Base-by-base conservation (phyloP, 2,329 filamentous ascomycete species). In the Fonsecaea nubica region DNA sequence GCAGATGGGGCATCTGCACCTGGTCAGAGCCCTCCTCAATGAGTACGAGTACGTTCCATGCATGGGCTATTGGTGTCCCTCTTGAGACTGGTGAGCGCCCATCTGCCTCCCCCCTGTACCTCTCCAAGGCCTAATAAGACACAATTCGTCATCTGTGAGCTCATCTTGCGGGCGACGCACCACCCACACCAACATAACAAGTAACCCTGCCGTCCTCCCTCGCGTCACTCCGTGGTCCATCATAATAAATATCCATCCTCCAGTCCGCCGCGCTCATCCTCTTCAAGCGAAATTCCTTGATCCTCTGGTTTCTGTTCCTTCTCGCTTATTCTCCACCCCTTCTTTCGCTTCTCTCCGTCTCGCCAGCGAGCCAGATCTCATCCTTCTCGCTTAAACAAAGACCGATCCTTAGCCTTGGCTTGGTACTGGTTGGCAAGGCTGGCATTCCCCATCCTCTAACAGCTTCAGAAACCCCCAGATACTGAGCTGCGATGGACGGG, bases 141-240 rank as follows among this genome's bases (percentile, higher is more conserved):
- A 50, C 15, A 61, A 61, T 15, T 54, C 58, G 58, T 61, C 58
- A 61, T 61, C 30, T 54, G 48, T 59, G 57, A 59, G 57, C 42
- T 59, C 40, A 59, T 50, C 9, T 8, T 13, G 40, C 40, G 32
- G n/a, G 38, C 40, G n/a, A 32, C 38, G 13, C 4, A 45, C 38
- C 30, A 59, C 25, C 38, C 40, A 4, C 12, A 21, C n/a, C 30
- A 32, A 50, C 33, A 59, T 18, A 33, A 35, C 36, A 45, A 30
- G 18, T 25, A 30, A 36, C 25, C 7, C 9, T 36, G 15, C 38
- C 30, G 40, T 15, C 18, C 40, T 25, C 18, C 45, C 45, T 13
- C 45, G 18, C 45, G 18, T 25, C 45, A 21, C 45, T 25, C 21
- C 18, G 30, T 25, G 18, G 18, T 50, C 18, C 12, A 50, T 50